phyloP scores from a whole-genome alignment of 345 rosid species.

The Luvunga scandens region DNA sequence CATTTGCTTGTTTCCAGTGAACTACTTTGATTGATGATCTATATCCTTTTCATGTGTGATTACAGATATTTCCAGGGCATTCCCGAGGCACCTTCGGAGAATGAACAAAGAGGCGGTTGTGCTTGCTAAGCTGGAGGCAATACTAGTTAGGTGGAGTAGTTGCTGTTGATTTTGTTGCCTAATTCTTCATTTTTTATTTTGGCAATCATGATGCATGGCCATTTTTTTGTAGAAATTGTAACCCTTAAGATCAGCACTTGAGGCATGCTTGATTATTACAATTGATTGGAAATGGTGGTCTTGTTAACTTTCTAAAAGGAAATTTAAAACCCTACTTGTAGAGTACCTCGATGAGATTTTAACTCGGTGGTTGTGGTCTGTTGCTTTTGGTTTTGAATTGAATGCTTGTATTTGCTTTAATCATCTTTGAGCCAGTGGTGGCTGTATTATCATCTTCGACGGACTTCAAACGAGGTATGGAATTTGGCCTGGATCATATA shows the following conservation, averaged over 20 bases:
- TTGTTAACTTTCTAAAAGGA: neutral
- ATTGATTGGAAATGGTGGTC: neutral
- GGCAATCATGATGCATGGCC: neutral
- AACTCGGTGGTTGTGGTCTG: neutral
- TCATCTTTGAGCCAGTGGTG: neutral
- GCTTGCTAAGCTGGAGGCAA: conserved; percentile 52
- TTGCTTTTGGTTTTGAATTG: neutral
- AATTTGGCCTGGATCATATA: too few species aligned
- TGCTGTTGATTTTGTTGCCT: neutral
- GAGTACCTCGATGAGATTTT: neutral
- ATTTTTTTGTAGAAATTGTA: conserved; percentile 22
- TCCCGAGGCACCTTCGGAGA: conserved; percentile 66
- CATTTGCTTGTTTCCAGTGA: too few species aligned
- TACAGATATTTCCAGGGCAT: conserved; percentile 91
- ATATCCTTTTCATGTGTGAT: neutral
- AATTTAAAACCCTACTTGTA: neutral
- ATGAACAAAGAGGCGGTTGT: conserved; percentile 90
- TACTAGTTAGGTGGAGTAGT: neutral
- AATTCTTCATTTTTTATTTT: conserved; percentile 21
- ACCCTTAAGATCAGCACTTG: neutral
- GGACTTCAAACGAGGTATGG: too few species aligned
- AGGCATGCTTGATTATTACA: neutral
- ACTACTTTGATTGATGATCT: too few species aligned
- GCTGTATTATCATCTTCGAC: too few species aligned
- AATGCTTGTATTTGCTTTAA: neutral